Percentiles rank a stretch among this genome's conserved stretches.
These are phyloP conservation scores for Haberlea rhodopensis DNA, from an alignment of 257 asterid species.

Conservation along the genomic window DNA sequence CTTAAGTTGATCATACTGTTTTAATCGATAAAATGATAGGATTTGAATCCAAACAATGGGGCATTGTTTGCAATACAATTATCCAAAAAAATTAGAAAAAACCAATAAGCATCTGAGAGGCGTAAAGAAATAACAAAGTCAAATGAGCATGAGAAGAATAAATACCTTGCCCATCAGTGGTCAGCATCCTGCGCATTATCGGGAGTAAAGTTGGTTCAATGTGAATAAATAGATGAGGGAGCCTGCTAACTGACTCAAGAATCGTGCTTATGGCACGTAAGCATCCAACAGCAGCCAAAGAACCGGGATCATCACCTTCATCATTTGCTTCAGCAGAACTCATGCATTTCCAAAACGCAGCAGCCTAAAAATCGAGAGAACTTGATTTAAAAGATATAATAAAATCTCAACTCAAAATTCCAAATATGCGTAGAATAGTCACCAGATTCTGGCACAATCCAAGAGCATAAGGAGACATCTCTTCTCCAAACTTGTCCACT, in stretches of 20 bases:
- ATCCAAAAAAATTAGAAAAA: constrained; percentile 1
- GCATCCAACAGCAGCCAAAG: constrained; percentile 99
- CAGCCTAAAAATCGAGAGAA: constrained; percentile 59
- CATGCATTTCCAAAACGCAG: constrained; percentile 98
- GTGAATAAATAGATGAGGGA: constrained; percentile 78
- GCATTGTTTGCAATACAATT: too few species aligned
- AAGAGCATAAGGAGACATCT: constrained; percentile 98
- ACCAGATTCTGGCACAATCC: constrained; percentile 99
- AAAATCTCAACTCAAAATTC: constrained; percentile 7
- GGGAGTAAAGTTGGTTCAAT: constrained; percentile 92
- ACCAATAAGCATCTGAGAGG: background rate
- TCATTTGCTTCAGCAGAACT: constrained; percentile 88
- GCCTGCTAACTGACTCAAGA: constrained; percentile 92
- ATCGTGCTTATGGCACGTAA: constrained; percentile 98
- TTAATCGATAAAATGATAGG: too few species aligned
- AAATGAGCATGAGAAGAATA: constrained; percentile 3
- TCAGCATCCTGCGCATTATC: constrained; percentile 94
- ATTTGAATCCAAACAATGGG: background rate
- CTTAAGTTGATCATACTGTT: background rate
- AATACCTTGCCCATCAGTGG: constrained; percentile 94
- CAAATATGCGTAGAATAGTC: constrained; percentile 19
- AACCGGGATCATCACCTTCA: constrained; percentile 97
- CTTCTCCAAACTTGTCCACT: constrained; percentile 99
- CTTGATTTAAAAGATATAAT: constrained; percentile 6
- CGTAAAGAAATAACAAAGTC: background rate